A percentile compares a stretch with the other conserved stretches of the same genome.
These are phyloP conservation scores for Arachis monticola DNA, from an alignment of 331 rosid genomes.

Conservation along the genomic window DNA sequence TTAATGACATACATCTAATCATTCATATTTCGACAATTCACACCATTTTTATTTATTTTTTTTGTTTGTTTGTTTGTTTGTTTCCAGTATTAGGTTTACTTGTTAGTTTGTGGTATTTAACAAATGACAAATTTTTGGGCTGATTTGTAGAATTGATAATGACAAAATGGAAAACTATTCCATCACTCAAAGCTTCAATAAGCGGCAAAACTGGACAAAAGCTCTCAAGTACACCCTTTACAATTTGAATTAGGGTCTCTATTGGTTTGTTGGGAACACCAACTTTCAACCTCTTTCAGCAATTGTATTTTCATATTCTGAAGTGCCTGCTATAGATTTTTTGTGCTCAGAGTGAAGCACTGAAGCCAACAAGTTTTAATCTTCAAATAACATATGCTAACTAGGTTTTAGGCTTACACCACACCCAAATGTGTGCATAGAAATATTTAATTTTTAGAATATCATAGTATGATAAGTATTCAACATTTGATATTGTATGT, in stretches of 20 bases:
- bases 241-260: constrained; percentile 93
- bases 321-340: constrained; percentile 67
- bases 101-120: constrained; percentile 20
- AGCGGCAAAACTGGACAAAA: constrained; percentile 96
- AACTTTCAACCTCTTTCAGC: constrained; percentile 88
- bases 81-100: background rate
- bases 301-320: constrained; percentile 62
- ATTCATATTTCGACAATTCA: background rate
- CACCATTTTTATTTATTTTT: background rate
- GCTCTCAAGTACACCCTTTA: constrained; percentile 49
- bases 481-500: background rate
- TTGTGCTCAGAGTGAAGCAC: constrained; percentile 53
- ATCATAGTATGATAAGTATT: constrained; percentile 10
- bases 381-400: constrained; percentile 42
- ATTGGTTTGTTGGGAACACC: constrained; percentile 93
- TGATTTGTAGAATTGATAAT: constrained; percentile 71
- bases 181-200: constrained; percentile 94
- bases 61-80: background rate
- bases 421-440: background rate
- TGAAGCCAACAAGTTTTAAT: constrained; percentile 50
- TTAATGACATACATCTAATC: background rate
- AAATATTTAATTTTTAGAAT: constrained; percentile 33
- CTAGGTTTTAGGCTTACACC: constrained; percentile 5
- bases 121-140: constrained; percentile 33
- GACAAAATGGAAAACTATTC: constrained; percentile 90